Conservation (phyloP, 2,329 filamentous ascomycete genomes). For the Cercospora berteroae region DNA sequence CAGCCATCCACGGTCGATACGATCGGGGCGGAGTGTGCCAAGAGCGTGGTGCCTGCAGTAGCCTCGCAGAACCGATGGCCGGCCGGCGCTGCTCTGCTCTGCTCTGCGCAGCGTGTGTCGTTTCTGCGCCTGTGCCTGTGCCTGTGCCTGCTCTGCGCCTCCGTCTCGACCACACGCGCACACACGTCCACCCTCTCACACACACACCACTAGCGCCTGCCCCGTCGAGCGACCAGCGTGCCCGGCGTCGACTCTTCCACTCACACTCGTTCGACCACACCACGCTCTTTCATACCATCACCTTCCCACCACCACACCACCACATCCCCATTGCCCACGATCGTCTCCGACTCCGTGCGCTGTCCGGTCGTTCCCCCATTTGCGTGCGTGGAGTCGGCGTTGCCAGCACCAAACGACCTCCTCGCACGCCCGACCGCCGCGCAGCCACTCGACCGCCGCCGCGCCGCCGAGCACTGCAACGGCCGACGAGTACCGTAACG, state of each 20-base stretch:
- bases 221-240: background rate
- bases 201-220: background rate
- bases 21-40: background rate
- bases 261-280: background rate
- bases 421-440: background rate
- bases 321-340: background rate
- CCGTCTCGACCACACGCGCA: background rate
- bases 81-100: background rate
- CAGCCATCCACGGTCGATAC: background rate
- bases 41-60: background rate
- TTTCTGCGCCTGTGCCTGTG: background rate
- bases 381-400: background rate
- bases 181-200: background rate
- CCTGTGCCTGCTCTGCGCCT: background rate
- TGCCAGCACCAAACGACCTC: background rate
- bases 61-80: background rate
- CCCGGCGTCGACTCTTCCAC: background rate
- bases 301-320: background rate
- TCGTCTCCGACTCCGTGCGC: background rate
- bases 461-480: background rate
- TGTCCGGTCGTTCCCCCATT: background rate
- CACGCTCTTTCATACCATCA: background rate
- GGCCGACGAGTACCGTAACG: background rate
- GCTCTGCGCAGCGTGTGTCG: background rate
- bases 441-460: background rate